Base-by-base conservation (phyloP, 257 asterid genomes). In the Fraxinus cuspidata region DNA sequence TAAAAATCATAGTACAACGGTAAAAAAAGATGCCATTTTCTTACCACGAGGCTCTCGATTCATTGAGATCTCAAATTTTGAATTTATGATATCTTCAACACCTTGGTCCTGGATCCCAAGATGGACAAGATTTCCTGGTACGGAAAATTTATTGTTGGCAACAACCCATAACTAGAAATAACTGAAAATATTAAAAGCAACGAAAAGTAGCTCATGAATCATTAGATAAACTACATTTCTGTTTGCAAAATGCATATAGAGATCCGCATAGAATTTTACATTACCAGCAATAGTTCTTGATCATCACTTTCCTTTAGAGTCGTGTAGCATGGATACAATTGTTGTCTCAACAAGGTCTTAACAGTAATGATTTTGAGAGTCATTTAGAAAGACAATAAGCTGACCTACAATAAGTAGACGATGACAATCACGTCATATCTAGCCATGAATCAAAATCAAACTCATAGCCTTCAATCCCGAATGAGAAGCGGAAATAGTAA, bases 361-460 rank as follows among this genome's bases (percentile, higher is more conserved):
- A 49, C 19, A 2, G 58, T 13, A 49, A 49, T 49, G 58, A 49
- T 49, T 49, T 4, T 31, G n/a, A 15, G 58, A 49, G 6, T 49
- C 58, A 49, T 1, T 13, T 49, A 49, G 58, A 49, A 49, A 49
- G 1, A 49, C 34, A 31, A 31, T 15, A 11, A 15, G 51, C 13
- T 8, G 16, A 44, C 13, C 16, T 47, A 47, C 16, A 47, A 47
- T 11, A 49, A 15, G 19, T 49, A 49, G 58, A 49, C 58, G 34
- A 74, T 44, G 60, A 77, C 32, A 25, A 78, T 84, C 81, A 91
- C 37, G 88, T 84, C 40, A 97, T 79, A 85, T 94, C 93, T 70
- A 94, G 85, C 98, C 98, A 94, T 49, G 97, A 92, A 83, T 88
- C 97, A 69, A 94, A 92, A 82, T 94, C 97, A 79, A 90, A 97